A percentile compares a stretch with the other conserved stretches of the same genome.
Conservation (phyloP, 495 filamentous ascomycete species). For the Usnea hakonensis region DNA sequence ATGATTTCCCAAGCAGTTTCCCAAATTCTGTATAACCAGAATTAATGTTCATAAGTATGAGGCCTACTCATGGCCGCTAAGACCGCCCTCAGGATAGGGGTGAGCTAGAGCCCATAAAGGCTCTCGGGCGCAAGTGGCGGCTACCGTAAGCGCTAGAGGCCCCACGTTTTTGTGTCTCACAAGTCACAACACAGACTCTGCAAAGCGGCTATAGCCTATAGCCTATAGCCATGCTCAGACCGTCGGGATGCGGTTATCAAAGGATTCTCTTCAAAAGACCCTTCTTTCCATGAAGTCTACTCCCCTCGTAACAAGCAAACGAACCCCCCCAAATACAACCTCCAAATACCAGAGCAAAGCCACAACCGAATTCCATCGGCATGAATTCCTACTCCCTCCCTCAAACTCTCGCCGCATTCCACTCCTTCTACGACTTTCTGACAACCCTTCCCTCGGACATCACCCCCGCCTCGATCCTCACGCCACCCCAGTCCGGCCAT, state of each 20-base stretch:
- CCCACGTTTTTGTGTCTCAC: conserved; percentile 1
- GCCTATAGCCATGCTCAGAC: conserved; percentile 14
- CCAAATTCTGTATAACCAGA: conserved; percentile 6
- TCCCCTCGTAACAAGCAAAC: conserved; percentile 1
- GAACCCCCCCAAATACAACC: conserved; percentile 2
- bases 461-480: conserved; percentile 16
- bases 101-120: background rate
- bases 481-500: conserved; percentile 12
- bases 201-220: conserved; percentile 7
- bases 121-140: conserved; percentile 7
- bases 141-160: conserved; percentile 10
- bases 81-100: background rate
- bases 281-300: conserved; percentile 4
- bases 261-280: conserved; percentile 9
- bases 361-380: conserved; percentile 11
- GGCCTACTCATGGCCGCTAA: conserved; percentile 7
- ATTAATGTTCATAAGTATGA: conserved; percentile 8
- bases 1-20: conserved; percentile 1
- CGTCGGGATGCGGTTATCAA: conserved; percentile 11
- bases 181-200: conserved; percentile 9
- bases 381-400: conserved; percentile 17
- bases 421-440: conserved; percentile 19
- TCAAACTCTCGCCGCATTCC: conserved; percentile 17
- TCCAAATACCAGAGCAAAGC: conserved; percentile 9
- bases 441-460: conserved; percentile 19